phyloP scores from a whole-genome alignment of 805 yeast species.

The Wickerhamiella spandovensis region DNA sequence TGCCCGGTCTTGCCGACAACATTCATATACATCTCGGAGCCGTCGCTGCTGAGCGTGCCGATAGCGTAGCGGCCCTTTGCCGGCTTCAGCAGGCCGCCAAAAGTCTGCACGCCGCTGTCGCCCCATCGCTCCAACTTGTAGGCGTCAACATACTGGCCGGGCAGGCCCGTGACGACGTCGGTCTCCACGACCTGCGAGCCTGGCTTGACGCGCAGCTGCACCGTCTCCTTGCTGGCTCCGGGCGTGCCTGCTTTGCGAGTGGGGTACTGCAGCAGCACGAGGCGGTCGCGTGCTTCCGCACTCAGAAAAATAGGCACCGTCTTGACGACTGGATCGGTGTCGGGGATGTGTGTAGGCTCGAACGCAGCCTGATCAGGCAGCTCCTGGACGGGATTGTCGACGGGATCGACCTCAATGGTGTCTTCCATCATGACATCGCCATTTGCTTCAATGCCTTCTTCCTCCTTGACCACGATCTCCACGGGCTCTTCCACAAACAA shows the following conservation, averaged over 20 bases:
- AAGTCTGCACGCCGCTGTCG: slow-evolving; percentile 42
- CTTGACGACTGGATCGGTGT: slow-evolving; percentile 42
- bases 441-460: slow-evolving; percentile 18
- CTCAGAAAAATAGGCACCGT: slow-evolving; percentile 46
- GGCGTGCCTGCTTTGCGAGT: slow-evolving; percentile 27
- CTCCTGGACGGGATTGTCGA: not conserved
- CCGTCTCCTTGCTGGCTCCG: slow-evolving; percentile 16
- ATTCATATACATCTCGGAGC: slow-evolving; percentile 39
- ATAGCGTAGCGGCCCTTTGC: slow-evolving; percentile 24
- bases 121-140: slow-evolving; percentile 54
- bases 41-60: slow-evolving; percentile 31
- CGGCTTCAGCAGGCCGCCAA: slow-evolving; percentile 50
- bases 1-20: slow-evolving; percentile 62
- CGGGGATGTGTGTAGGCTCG: slow-evolving; percentile 1
- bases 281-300: slow-evolving; percentile 17
- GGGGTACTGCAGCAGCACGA: slow-evolving; percentile 47
- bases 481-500: slow-evolving; percentile 13
- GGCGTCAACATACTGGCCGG: slow-evolving; percentile 51
- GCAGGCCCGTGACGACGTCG: slow-evolving; percentile 55
- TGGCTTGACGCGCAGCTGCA: slow-evolving; percentile 44
- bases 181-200: slow-evolving; percentile 55
- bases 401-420: not conserved
- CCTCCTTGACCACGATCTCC: slow-evolving; percentile 27
- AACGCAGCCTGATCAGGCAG: slow-evolving; percentile 3
- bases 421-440: slow-evolving; percentile 12